These are phyloP conservation scores for Puccinia coronata DNA, from an alignment of 1,284 basidiomycete species.

Conservation along the genomic window DNA sequence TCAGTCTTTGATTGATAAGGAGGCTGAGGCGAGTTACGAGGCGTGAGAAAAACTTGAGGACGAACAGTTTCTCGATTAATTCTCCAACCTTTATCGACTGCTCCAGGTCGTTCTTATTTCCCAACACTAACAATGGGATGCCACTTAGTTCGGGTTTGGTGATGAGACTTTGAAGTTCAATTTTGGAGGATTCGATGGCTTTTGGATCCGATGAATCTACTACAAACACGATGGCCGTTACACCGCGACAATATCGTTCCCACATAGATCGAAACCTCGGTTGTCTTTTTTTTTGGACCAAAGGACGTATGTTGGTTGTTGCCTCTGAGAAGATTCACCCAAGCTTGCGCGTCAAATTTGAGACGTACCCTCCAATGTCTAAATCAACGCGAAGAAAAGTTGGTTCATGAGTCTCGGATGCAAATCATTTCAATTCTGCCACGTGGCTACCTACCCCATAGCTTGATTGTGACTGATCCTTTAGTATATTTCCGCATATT, in stretches of 20 bases:
- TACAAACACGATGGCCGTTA: constrained; percentile 91
- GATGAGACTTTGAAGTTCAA: constrained; percentile 85
- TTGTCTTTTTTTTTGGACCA: constrained; percentile 66
- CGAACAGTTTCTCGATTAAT: constrained; percentile 77
- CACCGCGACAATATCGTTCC: constrained; percentile 93
- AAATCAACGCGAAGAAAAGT: not conserved
- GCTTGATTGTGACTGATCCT: constrained; percentile 56
- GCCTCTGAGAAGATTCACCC: not conserved
- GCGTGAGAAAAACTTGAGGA: constrained; percentile 28
- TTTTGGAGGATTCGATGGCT: constrained; percentile 80
- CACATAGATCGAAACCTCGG: constrained; percentile 82
- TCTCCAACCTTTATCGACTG: constrained; percentile 80
- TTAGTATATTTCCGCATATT: constrained; percentile 56
- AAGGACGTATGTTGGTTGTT: not conserved
- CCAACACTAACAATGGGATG: constrained; percentile 86
- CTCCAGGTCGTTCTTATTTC: constrained; percentile 91
- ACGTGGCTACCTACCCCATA: constrained; percentile 51
- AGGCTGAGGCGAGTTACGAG: too few species aligned
- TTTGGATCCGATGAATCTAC: constrained; percentile 81
- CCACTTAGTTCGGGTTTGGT: constrained; percentile 71
- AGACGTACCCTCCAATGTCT: constrained; percentile 52
- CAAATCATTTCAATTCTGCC: not conserved
- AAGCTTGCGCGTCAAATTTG: not conserved
- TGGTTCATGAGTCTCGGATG: not conserved
- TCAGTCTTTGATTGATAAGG: not conserved